Evolutionary conservation across 2,329 filamentous ascomycete genomes (phyloP), one percentile per base, ranked within the genome.

Genomic region (Apiospora koreana): DNA sequence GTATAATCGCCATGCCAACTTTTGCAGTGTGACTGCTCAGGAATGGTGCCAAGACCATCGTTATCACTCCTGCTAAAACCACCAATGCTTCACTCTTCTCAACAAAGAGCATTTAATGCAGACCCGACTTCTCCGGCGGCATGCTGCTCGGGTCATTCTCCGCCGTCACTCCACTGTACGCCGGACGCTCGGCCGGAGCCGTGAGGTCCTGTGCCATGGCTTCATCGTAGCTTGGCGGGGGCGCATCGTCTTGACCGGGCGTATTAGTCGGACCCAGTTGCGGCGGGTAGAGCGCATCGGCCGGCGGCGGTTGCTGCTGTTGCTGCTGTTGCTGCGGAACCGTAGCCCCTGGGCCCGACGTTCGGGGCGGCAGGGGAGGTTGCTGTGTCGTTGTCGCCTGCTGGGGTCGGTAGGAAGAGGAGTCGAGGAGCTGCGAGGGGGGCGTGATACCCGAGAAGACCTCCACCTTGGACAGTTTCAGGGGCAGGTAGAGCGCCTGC

Each of bases 221-320:
- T 81, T 98, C 95, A 81, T 97, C 94, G 78, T 98, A 98, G 77
- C 94, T 97, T 9, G 95, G 95, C 23, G 95, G 95, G n/a, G 94
- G 93, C 69, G 96, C 94, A 42, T 94, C 91, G 73, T 88, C 85
- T 0, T 79, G 77, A 23, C 83, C 80, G 10, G 28, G 64, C 1
- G 79, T 85, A 2, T 80, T 83, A 14, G 78, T 75, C 10, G 81
- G 79, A 45, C 86, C 85, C 25, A 90, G 80, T 75, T 90, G 88
- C 4, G 89, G 88, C 21, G 88, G 89, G 72, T 90, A 90, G 9
- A 88, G 78, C 1, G n/a, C 64, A 45, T 42, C 42, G 9, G 23
- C 9, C 10, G 38, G 64, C 48, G 73, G 74, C 14, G 76, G 73
- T 41, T 72, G 73, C n/a, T n/a, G n/a, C 35, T 35, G 35, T 35